phyloP scores from a whole-genome alignment of 108 stramenopile genomes.

The Chaetoceros tenuissimus region DNA sequence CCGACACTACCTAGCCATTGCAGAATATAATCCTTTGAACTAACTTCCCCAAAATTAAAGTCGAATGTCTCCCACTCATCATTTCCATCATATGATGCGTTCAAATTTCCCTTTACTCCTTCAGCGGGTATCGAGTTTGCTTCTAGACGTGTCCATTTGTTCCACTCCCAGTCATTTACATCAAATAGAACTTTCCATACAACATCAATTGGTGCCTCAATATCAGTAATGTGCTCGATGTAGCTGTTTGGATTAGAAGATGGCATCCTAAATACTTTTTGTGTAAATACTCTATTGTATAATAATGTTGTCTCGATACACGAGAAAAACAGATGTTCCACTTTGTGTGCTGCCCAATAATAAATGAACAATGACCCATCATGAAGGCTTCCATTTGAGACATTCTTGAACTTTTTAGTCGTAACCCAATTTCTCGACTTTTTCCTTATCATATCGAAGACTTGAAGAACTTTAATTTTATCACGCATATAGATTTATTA shows the following conservation, averaged over 20 bases:
- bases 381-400: no score
- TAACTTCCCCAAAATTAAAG: slow-evolving; percentile 9
- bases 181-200: slow-evolving; percentile 10
- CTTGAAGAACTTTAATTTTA: no score
- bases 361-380: no score
- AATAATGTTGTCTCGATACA: no score
- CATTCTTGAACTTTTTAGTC: no score
- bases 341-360: no score
- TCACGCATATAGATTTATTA: no score
- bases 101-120: slow-evolving; percentile 7
- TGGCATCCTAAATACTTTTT: no score
- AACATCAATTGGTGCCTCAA: slow-evolving; percentile 9
- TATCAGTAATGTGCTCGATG: slow-evolving; percentile 9
- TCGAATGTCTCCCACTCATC: slow-evolving; percentile 14
- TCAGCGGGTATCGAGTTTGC: neutral
- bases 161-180: slow-evolving; percentile 15
- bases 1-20: slow-evolving; percentile 8
- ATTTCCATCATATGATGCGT: slow-evolving; percentile 10
- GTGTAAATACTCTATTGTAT: no score
- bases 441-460: no score
- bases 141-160: slow-evolving; percentile 14
- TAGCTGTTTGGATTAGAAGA: slow-evolving; percentile 10
- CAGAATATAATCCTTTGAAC: neutral
- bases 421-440: no score
- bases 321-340: no score